A percentile compares a stretch with the other conserved stretches of the same genome.
These are phyloP conservation scores for Fusarium mangiferae DNA, from an alignment of 2,329 filamentous ascomycete genomes.

Conservation along the genomic window DNA sequence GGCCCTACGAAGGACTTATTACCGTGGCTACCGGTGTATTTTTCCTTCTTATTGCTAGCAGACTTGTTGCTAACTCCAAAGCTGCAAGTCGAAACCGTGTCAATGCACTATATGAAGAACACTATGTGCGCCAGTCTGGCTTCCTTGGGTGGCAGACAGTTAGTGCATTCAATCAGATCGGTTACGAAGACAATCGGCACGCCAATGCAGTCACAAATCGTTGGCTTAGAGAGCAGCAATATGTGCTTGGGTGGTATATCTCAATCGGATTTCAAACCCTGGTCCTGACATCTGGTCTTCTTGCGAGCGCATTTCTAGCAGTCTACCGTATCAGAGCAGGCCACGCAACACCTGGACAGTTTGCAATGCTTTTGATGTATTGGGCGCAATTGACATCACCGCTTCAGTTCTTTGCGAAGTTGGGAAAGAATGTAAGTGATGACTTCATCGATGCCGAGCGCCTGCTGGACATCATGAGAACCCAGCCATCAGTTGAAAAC, in stretches of 20 bases:
- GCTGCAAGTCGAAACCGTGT: constrained; percentile 61
- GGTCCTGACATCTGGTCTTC: constrained; percentile 74
- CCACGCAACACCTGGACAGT: constrained; percentile 70
- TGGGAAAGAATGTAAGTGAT: constrained; percentile 66
- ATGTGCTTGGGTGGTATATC: constrained; percentile 57
- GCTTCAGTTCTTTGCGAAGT: constrained; percentile 73
- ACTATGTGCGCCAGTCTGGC: constrained; percentile 65
- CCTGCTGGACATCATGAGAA: constrained; percentile 67
- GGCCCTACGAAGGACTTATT: constrained; percentile 71
- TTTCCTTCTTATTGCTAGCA: constrained; percentile 64
- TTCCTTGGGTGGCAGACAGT: constrained; percentile 70
- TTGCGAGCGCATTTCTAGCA: constrained; percentile 69
- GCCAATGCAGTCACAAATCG: constrained; percentile 58
- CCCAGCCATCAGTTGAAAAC: constrained; percentile 64
- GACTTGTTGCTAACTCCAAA: constrained; percentile 62
- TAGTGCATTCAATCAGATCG: constrained; percentile 68
- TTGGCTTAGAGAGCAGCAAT: constrained; percentile 52
- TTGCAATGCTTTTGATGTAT: constrained; percentile 77
- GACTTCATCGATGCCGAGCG: constrained; percentile 68
- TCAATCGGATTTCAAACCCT: constrained; percentile 68
- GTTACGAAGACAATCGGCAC: constrained; percentile 66
- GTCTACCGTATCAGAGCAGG: constrained; percentile 74
- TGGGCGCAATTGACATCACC: constrained; percentile 79
- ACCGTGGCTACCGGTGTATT: constrained; percentile 67
- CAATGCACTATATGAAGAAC: constrained; percentile 64